A percentile compares a stretch with the other conserved stretches of the same genome.
phyloP scores from a whole-genome alignment of 208 protist species.

The Tritrichomonas musculus region DNA sequence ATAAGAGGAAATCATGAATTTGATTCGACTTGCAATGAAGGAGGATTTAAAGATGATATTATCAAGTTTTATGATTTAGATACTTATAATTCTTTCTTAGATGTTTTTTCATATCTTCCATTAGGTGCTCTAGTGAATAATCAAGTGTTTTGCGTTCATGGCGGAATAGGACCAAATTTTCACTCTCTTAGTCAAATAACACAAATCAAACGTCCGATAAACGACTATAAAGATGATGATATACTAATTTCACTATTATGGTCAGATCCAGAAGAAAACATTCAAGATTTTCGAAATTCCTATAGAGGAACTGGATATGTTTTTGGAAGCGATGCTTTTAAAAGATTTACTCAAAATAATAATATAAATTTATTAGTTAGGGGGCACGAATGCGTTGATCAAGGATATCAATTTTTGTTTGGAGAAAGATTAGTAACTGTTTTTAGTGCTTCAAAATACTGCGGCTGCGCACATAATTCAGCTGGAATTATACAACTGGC shows the following conservation, averaged over 20 bases:
- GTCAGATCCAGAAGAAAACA: neutral
- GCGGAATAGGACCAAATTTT: too few species aligned
- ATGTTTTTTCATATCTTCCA: neutral
- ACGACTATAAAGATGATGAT: neutral
- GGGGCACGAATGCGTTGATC: neutral
- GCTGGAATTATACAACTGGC: neutral
- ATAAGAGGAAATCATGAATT: neutral
- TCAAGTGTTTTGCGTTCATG: neutral
- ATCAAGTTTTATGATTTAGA: neutral
- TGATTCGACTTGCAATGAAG: neutral
- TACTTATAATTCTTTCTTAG: neutral
- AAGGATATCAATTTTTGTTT: neutral
- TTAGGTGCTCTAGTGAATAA: neutral
- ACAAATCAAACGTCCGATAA: neutral
- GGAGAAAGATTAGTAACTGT: neutral
- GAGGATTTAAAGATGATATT: neutral
- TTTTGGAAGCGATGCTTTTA: neutral
- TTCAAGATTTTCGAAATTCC: neutral
- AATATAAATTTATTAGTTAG: neutral
- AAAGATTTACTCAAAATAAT: neutral
- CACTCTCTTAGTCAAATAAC: neutral
- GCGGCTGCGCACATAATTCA: neutral
- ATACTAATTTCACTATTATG: neutral
- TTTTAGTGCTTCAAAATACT: constrained; percentile 2
- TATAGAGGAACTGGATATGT: neutral